Evolutionary conservation across 2,329 filamentous ascomycete genomes (phyloP).

Genomic region (Penicillium hordei): DNA sequence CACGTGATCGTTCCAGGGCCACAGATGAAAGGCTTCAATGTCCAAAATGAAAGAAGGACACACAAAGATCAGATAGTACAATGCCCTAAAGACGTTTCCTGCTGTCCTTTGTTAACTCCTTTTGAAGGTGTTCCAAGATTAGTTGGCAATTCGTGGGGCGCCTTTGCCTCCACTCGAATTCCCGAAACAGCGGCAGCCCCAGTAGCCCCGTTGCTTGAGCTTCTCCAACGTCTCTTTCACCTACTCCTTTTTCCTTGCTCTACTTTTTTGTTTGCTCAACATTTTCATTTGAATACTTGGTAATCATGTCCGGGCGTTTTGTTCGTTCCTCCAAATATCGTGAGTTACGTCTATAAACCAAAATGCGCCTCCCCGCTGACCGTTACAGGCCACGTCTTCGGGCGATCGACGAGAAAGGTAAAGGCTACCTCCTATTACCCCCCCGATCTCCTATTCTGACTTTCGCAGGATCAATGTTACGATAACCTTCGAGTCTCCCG

Average conservation of each 20-base stretch:
- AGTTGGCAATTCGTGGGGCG: slow-evolving; percentile 9
- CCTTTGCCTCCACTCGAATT: slow-evolving; percentile 12
- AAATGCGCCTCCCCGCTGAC: slow-evolving; percentile 30
- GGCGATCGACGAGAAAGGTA: slow-evolving; percentile 85
- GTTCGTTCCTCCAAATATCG: slow-evolving; percentile 73
- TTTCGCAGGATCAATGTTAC: slow-evolving; percentile 82
- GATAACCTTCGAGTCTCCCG: slow-evolving; percentile 95
- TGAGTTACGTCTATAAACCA: slow-evolving; percentile 43
- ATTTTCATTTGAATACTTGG: slow-evolving; percentile 13
- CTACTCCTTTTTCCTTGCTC: slow-evolving; percentile 19
- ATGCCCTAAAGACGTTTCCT: background rate
- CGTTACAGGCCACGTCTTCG: slow-evolving; percentile 88
- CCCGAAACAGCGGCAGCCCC: slow-evolving; percentile 24
- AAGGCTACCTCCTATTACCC: slow-evolving; percentile 3
- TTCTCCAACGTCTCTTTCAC: slow-evolving; percentile 22
- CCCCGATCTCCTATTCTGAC: slow-evolving; percentile 9
- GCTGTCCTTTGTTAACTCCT: background rate
- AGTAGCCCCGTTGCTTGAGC: slow-evolving; percentile 27
- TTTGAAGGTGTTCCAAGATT: background rate
- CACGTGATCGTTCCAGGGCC: background rate
- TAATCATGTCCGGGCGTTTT: slow-evolving; percentile 67
- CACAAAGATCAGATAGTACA: background rate
- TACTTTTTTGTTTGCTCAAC: slow-evolving; percentile 9
- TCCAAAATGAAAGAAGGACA: background rate
- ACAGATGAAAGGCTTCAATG: background rate